These are phyloP conservation scores for Chenopodium album DNA, from an alignment of 148 eudicot species.

Conservation along the genomic window DNA sequence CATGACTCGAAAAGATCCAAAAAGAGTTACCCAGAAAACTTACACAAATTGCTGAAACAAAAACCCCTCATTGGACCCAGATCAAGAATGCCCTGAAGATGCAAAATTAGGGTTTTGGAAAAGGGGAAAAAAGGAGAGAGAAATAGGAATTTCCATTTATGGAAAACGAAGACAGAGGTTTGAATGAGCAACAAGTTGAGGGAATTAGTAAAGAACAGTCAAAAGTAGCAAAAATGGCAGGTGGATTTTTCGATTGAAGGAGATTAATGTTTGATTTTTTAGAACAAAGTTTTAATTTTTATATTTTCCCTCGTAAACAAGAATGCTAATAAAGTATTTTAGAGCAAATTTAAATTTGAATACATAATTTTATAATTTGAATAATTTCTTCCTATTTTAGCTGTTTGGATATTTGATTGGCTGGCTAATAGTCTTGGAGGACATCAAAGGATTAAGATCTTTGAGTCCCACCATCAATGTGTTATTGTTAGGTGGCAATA, in stretches of 20 bases:
- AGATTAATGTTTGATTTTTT: not conserved
- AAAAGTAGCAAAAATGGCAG: constrained; percentile 16
- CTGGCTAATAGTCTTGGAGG: not conserved
- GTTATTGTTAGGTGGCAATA: not conserved
- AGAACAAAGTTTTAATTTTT: not conserved
- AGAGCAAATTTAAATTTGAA: not conserved
- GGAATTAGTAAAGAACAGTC: constrained; percentile 24
- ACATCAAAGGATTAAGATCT: not conserved
- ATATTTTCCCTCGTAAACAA: constrained; percentile 8
- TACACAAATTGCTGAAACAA: constrained; percentile 22
- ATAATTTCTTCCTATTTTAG: no score
- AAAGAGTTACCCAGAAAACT: constrained; percentile 21
- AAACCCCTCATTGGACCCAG: constrained; percentile 14
- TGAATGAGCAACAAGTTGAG: constrained; percentile 23
- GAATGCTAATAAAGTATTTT: not conserved
- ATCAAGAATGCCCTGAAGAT: constrained; percentile 27
- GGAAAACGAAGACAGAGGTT: constrained; percentile 24
- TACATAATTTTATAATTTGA: not conserved
- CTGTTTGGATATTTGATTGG: not conserved
- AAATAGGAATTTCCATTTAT: constrained; percentile 13
- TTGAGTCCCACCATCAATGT: not conserved
- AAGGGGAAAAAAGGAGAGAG: constrained; percentile 14
- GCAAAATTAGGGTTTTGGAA: constrained; percentile 29
- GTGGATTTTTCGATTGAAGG: constrained; percentile 14
- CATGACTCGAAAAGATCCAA: not conserved